Percentiles rank a stretch among this genome's conserved stretches.
These are phyloP conservation scores for Striga asiatica DNA, from an alignment of 257 asterid species.

Conservation along the genomic window DNA sequence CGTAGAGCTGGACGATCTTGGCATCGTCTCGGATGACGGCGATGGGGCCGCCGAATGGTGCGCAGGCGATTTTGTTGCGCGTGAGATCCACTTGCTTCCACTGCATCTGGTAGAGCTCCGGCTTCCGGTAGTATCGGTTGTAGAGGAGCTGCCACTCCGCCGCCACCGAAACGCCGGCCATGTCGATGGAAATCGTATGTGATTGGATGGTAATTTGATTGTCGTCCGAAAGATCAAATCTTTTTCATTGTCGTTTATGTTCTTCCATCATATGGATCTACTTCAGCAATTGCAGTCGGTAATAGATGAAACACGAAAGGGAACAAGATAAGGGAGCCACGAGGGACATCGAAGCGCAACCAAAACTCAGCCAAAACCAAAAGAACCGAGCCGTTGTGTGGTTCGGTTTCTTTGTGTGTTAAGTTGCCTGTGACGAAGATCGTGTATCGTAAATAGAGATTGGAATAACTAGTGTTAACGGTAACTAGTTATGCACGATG, in stretches of 20 bases:
- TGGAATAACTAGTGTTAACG: no score
- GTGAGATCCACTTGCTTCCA: conserved; percentile 94
- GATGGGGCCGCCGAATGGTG: conserved; percentile 93
- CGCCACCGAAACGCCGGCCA: conserved; percentile 92
- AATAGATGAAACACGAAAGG: no score
- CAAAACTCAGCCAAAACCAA: no score
- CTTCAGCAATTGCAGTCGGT: no score
- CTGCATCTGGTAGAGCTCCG: conserved; percentile 82
- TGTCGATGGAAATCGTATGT: conserved; percentile 13
- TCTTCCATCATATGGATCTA: background rate
- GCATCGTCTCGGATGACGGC: conserved; percentile 93
- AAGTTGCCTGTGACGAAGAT: no score
- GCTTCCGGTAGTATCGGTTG: conserved; percentile 89
- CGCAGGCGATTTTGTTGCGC: conserved; percentile 87
- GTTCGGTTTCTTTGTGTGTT: no score
- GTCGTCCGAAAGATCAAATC: background rate
- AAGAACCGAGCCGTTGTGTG: no score
- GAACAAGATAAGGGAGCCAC: no score
- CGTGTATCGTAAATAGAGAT: no score
- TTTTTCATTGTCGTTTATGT: background rate
- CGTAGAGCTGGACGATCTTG: conserved; percentile 86
- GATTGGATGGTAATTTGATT: background rate
- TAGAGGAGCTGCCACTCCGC: conserved; percentile 95
- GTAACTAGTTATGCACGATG: no score
- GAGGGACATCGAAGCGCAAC: no score